Percentiles rank a stretch among this genome's conserved stretches.
Evolutionary conservation across 2,329 filamentous ascomycete genomes (phyloP).

Genomic region (Monosporascus sp.): DNA sequence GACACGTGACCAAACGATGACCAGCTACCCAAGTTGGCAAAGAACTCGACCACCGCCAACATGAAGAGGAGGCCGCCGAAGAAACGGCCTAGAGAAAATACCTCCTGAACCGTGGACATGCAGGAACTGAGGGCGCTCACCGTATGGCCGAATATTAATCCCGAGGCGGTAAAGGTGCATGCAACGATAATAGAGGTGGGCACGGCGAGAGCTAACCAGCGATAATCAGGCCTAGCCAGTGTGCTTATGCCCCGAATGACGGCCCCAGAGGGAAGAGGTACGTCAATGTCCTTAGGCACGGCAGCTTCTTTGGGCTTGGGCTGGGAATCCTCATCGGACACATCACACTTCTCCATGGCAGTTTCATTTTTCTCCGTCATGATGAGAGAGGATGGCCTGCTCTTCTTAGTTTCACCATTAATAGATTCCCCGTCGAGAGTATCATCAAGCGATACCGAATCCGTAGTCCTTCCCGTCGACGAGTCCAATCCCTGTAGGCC

Average conservation of each 20-base stretch:
- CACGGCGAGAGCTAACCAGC: constrained; percentile 39
- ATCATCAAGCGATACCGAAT: constrained; percentile 3
- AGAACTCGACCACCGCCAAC: constrained; percentile 52
- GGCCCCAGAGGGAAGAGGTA: constrained; percentile 1
- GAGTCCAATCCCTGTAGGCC: constrained; percentile 12
- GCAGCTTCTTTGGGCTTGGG: not conserved
- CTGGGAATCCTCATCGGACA: not conserved
- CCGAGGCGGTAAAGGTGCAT: constrained; percentile 50
- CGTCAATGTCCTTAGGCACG: not conserved
- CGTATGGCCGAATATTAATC: constrained; percentile 55
- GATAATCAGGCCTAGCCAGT: constrained; percentile 7
- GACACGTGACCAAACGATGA: constrained; percentile 50
- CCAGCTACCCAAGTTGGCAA: constrained; percentile 53
- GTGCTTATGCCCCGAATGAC: constrained; percentile 5
- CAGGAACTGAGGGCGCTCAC: constrained; percentile 53
- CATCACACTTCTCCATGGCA: not conserved
- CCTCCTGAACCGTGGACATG: constrained; percentile 37
- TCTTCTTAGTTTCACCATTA: constrained; percentile 2
- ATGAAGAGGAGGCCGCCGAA: constrained; percentile 56
- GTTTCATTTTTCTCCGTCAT: constrained; percentile 1
- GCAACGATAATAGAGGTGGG: constrained; percentile 48
- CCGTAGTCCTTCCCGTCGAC: constrained; percentile 1
- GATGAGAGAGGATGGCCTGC: not conserved
- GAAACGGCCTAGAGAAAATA: constrained; percentile 44
- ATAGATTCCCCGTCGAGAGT: constrained; percentile 6